Conservation (phyloP, 106 monocot species). For the Dendrobium chrysotoxum region DNA sequence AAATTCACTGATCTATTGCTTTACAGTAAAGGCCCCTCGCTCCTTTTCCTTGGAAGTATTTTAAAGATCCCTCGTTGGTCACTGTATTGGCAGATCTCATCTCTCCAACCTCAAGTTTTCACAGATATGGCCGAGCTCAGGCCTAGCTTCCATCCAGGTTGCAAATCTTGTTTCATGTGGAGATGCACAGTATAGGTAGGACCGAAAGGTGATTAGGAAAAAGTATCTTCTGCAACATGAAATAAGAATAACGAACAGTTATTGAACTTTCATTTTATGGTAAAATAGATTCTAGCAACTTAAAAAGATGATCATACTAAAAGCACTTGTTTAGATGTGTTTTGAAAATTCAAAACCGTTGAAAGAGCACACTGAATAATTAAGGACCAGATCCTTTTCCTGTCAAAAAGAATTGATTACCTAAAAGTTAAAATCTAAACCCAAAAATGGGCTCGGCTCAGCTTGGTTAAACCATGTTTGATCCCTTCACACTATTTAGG, state of each 20-base stretch:
- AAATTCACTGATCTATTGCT: neutral
- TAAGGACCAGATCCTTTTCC: neutral
- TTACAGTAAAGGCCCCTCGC: neutral
- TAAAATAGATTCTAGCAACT: neutral
- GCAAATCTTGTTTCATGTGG: slow-evolving; percentile 57
- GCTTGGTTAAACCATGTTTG: too few relatives aligned
- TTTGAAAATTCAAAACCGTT: too few relatives aligned
- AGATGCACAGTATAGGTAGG: slow-evolving; percentile 65
- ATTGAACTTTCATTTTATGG: neutral
- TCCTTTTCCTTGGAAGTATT: neutral
- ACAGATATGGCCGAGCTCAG: slow-evolving; percentile 92
- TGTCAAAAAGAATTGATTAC: too few relatives aligned
- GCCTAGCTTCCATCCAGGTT: slow-evolving; percentile 84
- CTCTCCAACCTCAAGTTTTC: slow-evolving; percentile 75
- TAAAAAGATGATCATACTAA: neutral
- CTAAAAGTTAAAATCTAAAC: too few relatives aligned
- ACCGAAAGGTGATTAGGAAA: slow-evolving; percentile 76
- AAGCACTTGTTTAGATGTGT: too few relatives aligned
- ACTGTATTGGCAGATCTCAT: slow-evolving; percentile 8
- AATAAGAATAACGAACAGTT: neutral
- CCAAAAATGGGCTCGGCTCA: too few relatives aligned
- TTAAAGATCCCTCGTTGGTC: neutral
- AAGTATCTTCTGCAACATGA: slow-evolving; percentile 69
- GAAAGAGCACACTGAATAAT: neutral
- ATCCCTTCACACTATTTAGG: too few relatives aligned